These are phyloP conservation scores for Ustilaginoidea virens DNA, from an alignment of 2,329 filamentous ascomycete species.

Conservation along the genomic window DNA sequence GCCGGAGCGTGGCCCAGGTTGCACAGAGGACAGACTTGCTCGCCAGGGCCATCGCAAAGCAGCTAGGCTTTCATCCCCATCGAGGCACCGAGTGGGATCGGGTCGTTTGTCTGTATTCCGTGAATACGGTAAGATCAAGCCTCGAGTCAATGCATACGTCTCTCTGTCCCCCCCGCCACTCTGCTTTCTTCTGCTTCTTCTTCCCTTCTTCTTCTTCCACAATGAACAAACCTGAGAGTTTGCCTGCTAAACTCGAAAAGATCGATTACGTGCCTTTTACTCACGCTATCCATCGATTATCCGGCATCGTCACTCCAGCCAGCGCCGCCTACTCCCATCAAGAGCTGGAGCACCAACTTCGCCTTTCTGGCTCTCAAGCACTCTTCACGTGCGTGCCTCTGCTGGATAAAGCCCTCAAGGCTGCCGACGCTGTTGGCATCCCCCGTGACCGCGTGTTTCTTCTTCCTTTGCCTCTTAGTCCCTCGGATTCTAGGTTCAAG, in stretches of 20 bases:
- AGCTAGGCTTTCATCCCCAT: slow-evolving; percentile 56
- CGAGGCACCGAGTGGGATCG: slow-evolving; percentile 68
- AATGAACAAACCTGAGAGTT: no score
- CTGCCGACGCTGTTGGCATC: slow-evolving; percentile 47
- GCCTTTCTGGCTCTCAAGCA: slow-evolving; percentile 50
- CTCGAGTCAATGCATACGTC: no score
- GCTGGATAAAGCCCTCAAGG: slow-evolving; percentile 46
- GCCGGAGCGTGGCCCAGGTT: slow-evolving; percentile 48
- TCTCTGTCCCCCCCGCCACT: no score
- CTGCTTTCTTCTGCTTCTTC: no score
- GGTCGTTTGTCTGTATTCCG: slow-evolving; percentile 59
- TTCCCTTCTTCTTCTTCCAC: no score
- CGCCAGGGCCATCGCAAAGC: slow-evolving; percentile 51
- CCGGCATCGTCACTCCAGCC: slow-evolving; percentile 59
- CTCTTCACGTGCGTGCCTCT: slow-evolving; percentile 59
- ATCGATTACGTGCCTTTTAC: slow-evolving; percentile 61
- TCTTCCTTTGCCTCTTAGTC: slow-evolving; percentile 47
- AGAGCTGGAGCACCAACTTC: slow-evolving; percentile 59
- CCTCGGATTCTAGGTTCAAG: slow-evolving; percentile 36
- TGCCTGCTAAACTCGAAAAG: slow-evolving; percentile 26
- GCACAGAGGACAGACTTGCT: slow-evolving; percentile 50
- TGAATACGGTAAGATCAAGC: slow-evolving; percentile 48
- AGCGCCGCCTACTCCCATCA: slow-evolving; percentile 57
- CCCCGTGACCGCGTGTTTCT: slow-evolving; percentile 51
- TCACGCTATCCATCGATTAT: slow-evolving; percentile 59